phyloP scores from a whole-genome alignment of 192 early-diverging fungal species.

The Coemansia sp. region DNA sequence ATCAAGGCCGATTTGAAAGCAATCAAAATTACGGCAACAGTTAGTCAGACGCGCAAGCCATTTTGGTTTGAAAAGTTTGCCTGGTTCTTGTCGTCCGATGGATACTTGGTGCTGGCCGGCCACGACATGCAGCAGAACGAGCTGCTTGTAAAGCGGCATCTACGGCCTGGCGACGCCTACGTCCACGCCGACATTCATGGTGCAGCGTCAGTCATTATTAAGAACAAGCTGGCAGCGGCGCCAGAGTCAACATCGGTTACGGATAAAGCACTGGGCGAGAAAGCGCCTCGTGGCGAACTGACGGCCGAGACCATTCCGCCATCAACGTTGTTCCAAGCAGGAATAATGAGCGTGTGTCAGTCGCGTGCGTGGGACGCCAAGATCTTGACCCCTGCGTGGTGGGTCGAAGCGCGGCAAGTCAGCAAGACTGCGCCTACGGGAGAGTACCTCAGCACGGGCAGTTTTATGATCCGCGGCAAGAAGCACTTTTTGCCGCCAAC shows the following conservation, averaged over 20 bases:
- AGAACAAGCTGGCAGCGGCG: constrained; percentile 59
- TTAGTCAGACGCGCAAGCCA: constrained; percentile 84
- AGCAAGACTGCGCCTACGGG: constrained; percentile 88
- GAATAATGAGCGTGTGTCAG: constrained; percentile 90
- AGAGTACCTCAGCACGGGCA: constrained; percentile 85
- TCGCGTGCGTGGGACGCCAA: constrained; percentile 97
- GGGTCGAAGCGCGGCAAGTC: constrained; percentile 86
- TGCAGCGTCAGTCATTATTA: constrained; percentile 85
- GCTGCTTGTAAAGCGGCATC: constrained; percentile 73
- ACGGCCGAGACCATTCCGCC: constrained; percentile 68
- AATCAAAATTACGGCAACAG: constrained; percentile 69
- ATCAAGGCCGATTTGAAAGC: constrained; percentile 77
- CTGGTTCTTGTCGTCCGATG: constrained; percentile 93
- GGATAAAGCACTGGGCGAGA: constrained; percentile 10
- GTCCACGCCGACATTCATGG: constrained; percentile 93
- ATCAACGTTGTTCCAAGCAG: constrained; percentile 90
- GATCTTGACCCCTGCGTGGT: constrained; percentile 91
- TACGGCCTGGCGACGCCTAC: constrained; percentile 73
- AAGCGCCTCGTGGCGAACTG: not conserved
- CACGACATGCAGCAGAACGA: constrained; percentile 94
- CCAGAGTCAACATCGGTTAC: constrained; percentile 12
- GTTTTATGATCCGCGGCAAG: constrained; percentile 92
- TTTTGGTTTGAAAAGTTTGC: constrained; percentile 99
- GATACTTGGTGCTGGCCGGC: constrained; percentile 89
- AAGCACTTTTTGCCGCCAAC: constrained; percentile 92